Base-by-base conservation (phyloP, 805 yeast species). In the Kodamaea leandrae region DNA sequence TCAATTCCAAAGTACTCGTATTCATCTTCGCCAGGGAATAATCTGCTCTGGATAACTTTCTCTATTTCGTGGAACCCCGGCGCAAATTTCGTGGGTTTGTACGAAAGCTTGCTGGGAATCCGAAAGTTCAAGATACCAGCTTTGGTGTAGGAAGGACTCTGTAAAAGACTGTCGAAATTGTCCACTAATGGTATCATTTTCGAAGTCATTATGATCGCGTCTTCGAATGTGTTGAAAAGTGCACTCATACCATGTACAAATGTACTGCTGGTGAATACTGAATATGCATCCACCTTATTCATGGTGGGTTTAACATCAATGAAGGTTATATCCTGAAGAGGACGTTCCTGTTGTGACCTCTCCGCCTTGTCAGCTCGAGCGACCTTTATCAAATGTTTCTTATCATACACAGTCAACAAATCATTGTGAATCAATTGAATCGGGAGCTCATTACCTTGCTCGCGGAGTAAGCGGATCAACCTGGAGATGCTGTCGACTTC, bases 171-270 rank as follows among this genome's bases (percentile, higher is more conserved):
- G 10, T 51, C 42, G 18, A 63, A 59, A 13, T 57, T 42, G 14
- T 42, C 36, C 12, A 51, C 36, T 21, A 37, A 37, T 16, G 36
- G 41, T 10, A 63, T 55, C 3, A 57, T 45, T 29, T 58, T 51
- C 9, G 64, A 55, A 7, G 60, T 52, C 25, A 67, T 18, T 10
- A 64, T 40, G 6, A 66, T 41, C 3, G 53, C 50, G 19, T 63
- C 61, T 33, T 60, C 63, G 41, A 65, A 67, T 0, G 67, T 54
- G 40, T 56, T 57, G 52, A 64, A 64, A 9, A 68, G 45, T 8
- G 68, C 58, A 7, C 62, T 42, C 32, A 48, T 27, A 17, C 48
- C 41, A 16, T 54, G 36, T 29, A 53, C 53, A 14, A 48, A 51
- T n/a, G 36, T 32, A 7, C 41, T 23, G 29, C 32, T 29, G 15